Evolutionary conservation across 495 filamentous ascomycete species (phyloP), one percentile per base, ranked within the genome.

Genomic region (Penicillium waksmanii): DNA sequence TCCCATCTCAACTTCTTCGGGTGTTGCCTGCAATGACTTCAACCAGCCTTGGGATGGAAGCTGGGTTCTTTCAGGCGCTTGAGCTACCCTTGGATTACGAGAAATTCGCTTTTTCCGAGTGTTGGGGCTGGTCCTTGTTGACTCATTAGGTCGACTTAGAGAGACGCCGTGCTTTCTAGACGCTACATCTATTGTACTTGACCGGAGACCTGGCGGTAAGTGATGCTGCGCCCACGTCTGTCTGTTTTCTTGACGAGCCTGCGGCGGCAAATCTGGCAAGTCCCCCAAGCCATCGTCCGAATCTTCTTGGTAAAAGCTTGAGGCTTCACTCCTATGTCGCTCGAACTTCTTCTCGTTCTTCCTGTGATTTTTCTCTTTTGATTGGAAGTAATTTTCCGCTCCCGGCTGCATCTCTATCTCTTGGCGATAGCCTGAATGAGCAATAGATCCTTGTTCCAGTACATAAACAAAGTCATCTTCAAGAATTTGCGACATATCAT

Each of bases 401-500:
- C 48, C 58, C 1, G 58, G 52, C 4, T 52, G 58, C 10, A 60
- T 72, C 57, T 84, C 77, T 13, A 89, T 61, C 2, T 70, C 67
- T 50, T 69, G 64, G 60, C 74, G 79, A 62, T 76, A 85, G 1
- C 94, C 95, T 59, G 88, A 75, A 63, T 96, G 84, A 3, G 89
- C 82, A 5, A 96, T 78, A 2, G 62, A 64, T 0, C 91, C 91
- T 11, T 86, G 68, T 44, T 96, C 88, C 49, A 98, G 72, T 1
- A 97, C 82, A 59, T 95, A 97, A 2, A 93, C 82, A 66, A 86
- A 94, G 55, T 97, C 93, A 17, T 85, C 63, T 0, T 85, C 80
- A 23, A 73, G 73, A 36, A 98, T 96, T 51, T 96, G 90, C 0
- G 87, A 83, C 49, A 92, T 87, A 60, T 98, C 92, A 64, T 98